These are phyloP conservation scores for Termitomyces heimii DNA, from an alignment of 768 basidiomycete genomes.

Conservation along the genomic window DNA sequence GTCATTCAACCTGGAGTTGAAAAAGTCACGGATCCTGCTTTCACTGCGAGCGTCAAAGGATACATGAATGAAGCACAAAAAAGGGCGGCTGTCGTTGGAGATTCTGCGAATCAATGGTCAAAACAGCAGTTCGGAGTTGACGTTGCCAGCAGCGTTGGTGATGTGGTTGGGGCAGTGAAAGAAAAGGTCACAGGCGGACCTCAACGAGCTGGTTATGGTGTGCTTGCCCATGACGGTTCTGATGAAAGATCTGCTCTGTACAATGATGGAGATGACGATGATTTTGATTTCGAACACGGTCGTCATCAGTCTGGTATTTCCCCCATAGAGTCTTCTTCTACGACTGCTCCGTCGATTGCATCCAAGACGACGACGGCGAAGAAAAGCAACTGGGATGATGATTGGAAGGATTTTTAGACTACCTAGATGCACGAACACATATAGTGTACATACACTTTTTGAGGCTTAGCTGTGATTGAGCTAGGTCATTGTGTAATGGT, in stretches of 20 bases:
- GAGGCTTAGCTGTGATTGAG: not conserved
- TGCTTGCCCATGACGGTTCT: conserved; percentile 38
- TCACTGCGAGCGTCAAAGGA: conserved; percentile 69
- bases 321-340: conserved; percentile 11
- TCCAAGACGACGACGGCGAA: conserved; percentile 20
- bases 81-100: conserved; percentile 55
- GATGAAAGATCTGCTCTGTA: conserved; percentile 60
- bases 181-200: conserved; percentile 50
- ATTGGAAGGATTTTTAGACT: conserved; percentile 75
- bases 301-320: conserved; percentile 17
- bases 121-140: conserved; percentile 79
- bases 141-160: conserved; percentile 71
- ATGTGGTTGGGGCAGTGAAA: conserved; percentile 59
- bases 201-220: conserved; percentile 42
- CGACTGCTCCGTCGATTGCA: conserved; percentile 3
- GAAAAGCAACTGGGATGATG: conserved; percentile 66
- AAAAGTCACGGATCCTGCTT: conserved; percentile 70
- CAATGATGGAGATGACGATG: conserved; percentile 59
- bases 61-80: conserved; percentile 68
- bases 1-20: conserved; percentile 90
- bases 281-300: conserved; percentile 45
- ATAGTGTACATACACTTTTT: not conserved
- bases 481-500: not conserved
- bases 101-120: conserved; percentile 70
- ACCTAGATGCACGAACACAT: not conserved